Percentiles rank a stretch among this genome's conserved stretches.
phyloP scores from a whole-genome alignment of 768 basidiomycete species.

The Dioszegia hungarica region DNA sequence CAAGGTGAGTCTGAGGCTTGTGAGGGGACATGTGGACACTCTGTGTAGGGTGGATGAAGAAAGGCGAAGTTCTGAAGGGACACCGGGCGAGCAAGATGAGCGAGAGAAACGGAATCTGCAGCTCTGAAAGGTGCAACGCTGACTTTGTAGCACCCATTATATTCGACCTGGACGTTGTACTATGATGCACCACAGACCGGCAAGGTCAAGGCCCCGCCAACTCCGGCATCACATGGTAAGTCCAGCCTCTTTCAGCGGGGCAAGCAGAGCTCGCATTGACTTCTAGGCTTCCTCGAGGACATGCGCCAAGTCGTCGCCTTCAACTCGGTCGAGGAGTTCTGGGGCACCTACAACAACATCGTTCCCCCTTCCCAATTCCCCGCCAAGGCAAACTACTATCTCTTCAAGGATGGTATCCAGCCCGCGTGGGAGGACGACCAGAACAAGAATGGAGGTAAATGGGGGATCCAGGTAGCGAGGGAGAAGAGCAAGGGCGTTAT shows the following conservation, averaged over 20 bases:
- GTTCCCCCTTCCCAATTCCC: conserved; percentile 89
- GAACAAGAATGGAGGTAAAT: conserved; percentile 96
- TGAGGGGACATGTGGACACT: too few species aligned
- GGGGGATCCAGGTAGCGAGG: conserved; percentile 94
- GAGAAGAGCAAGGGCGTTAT: conserved; percentile 81
- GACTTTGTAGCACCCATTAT: conserved; percentile 75
- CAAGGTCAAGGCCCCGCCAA: conserved; percentile 59
- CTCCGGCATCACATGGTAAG: conserved; percentile 56
- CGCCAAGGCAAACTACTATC: conserved; percentile 97
- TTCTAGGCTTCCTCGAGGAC: conserved; percentile 91
- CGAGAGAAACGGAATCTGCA: too few species aligned
- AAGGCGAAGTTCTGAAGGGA: too few species aligned
- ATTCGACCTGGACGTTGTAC: conserved; percentile 94
- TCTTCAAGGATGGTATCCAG: conserved; percentile 97
- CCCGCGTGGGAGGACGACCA: conserved; percentile 97
- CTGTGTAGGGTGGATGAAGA: too few species aligned
- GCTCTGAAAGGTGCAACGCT: too few species aligned
- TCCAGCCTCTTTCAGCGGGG: neutral
- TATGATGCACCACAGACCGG: conserved; percentile 93
- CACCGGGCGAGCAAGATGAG: too few species aligned
- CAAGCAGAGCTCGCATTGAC: conserved; percentile 35
- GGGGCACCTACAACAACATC: conserved; percentile 99
- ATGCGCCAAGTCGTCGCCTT: conserved; percentile 94
- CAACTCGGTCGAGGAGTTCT: conserved; percentile 97
- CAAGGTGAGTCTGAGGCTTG: conserved; percentile 80